Base-by-base conservation (phyloP, 805 yeast genomes). In the Candida silvatica region DNA sequence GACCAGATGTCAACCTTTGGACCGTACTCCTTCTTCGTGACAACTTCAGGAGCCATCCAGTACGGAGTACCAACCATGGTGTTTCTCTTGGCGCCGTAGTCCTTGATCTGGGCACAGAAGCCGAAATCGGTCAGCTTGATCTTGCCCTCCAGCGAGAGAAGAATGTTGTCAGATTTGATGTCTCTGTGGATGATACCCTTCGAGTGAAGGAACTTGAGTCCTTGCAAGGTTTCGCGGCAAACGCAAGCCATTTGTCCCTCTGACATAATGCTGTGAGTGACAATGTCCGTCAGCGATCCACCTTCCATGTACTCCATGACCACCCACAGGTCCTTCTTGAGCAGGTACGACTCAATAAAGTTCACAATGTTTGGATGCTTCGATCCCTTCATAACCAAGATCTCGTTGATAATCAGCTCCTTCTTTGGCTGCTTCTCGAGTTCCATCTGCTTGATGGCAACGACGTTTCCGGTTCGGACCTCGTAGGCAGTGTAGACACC, bases 251-350 rank as follows among this genome's bases (percentile, higher is more conserved):
- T 92, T 58, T 92, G 97, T 11, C 83, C 85, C 51, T 92, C 98
- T 2, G 94, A 76, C 81, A 92, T 77, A 39, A 74, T 71, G 53
- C 77, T 75, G 54, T 88, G 88, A 0, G 95, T 85, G 14, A 92
- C 95, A 23, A 92, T 90, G 60, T 92, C 98, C 0, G 98, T 90
- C 46, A 92, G 66, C 0, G 94, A 80, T 3, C 98, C 98, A 42
- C 98, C 98, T 57, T 92, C 97, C 98, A 92, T 92, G 54, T 85
- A 92, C 59, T 92, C 98, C 98, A 92, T 92, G 16, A 92, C 77
- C 7, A 92, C 97, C 98, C 98, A 92, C 37, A 92, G 66, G 46
- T 81, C 87, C 30, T 83, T 84, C 39, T 74, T 77, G 37, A 83
- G 61, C 35, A 83, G 55, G 55, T 78, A 92, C 0, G 95, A 77